Percentiles rank a stretch among this genome's conserved stretches.
phyloP scores from a whole-genome alignment of 306 rosid species.

The Medicago truncatula region DNA sequence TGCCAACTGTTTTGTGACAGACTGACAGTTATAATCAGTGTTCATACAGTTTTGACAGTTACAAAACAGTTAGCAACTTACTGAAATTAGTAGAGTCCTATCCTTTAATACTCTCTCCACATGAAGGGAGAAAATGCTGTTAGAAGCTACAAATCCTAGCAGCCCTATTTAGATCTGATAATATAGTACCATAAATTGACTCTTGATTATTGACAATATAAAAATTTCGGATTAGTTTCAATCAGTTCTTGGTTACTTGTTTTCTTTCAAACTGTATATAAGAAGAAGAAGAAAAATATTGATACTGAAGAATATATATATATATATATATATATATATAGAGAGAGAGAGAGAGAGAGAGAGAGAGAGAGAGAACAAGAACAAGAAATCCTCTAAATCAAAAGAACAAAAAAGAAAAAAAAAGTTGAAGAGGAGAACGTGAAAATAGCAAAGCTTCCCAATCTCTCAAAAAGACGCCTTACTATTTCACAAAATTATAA shows the following conservation, averaged over 20 bases:
- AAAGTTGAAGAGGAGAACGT: conserved; percentile 3
- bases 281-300: not conserved
- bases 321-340: too few species aligned
- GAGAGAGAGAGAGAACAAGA: not conserved
- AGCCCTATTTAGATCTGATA: conserved; percentile 12
- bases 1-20: not conserved
- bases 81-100: not conserved
- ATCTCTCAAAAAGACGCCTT: not conserved
- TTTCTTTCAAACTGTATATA: too few species aligned
- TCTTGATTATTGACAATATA: conserved; percentile 25
- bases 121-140: not conserved
- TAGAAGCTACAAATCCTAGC: conserved; percentile 10
- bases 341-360: too few species aligned
- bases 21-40: not conserved
- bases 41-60: not conserved
- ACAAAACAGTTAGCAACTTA: not conserved
- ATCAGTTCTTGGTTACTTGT: too few species aligned
- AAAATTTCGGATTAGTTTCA: not conserved
- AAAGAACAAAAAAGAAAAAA: conserved; percentile 22
- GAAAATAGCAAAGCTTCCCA: conserved; percentile 4
- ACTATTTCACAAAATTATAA: conserved; percentile 6
- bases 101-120: not conserved
- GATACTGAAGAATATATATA: not conserved
- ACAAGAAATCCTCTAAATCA: conserved; percentile 11
- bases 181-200: conserved; percentile 5